Base-by-base conservation (phyloP, 106 monocot genomes). In the Dioscorea zingiberensis region DNA sequence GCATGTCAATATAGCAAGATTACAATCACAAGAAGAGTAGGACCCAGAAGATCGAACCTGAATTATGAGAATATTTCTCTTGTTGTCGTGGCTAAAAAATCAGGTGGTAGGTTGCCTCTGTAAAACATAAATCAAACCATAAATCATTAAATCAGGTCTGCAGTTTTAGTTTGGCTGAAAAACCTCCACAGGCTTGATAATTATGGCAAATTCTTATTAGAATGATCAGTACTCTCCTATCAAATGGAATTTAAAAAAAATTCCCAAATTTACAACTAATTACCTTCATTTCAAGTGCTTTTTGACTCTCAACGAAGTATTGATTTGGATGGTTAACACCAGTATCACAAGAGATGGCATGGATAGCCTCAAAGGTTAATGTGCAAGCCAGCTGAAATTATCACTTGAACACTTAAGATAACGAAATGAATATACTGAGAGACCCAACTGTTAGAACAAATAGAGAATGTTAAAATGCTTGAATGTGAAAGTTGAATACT, bases 311-410 rank as follows among this genome's bases (percentile, higher is more conserved):
- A 47, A 58, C 66, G 69, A 83, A 82, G 59, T 83, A 83, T 18
- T 83, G 83, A 59, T 80, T 90, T 48, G 83, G 90, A 77, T 83
- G 85, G 47, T 85, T 85, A 28, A 85, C 80, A 54, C 85, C 84
- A 63, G 75, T 64, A 70, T 88, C 88, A 64, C 88, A 88, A 27
- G 79, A 80, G 38, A 77, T 60, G 29, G 66, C 58, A 63, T 91
- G 94, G 44, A 81, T 70, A 24, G 87, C 80, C 70, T 94, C 90
- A 56, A 95, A 95, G 25, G 91, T 85, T 66, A 95, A 66, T 62
- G 91, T 91, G 71, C 95, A 95, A 30, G 95, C 91, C 59, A 91
- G 58, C 93, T 88, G 80, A 54, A 70, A 57, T 45, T 60, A 56
- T 47, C 25, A 32, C 32, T 60, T 14, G 10, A 64, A 53, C 13